Evolutionary conservation across 2,329 filamentous ascomycete species (phyloP).

Genomic region (Curvularia hawaiiensis): DNA sequence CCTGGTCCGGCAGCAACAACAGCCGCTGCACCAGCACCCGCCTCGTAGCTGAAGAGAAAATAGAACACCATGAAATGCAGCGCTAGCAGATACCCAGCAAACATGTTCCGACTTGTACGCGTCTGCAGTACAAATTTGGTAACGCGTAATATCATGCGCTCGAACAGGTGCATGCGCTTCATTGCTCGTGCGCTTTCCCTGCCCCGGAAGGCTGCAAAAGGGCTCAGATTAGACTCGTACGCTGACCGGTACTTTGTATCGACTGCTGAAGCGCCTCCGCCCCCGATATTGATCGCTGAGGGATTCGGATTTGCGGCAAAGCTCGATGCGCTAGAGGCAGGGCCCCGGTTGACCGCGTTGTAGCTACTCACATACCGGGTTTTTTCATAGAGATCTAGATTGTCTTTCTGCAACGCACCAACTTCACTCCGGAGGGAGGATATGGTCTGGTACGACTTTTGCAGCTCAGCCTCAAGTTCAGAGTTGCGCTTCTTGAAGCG

Average conservation of each 20-base stretch:
- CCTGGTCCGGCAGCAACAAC: constrained; percentile 38
- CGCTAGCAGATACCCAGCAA: constrained; percentile 87
- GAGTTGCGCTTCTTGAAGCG: constrained; percentile 96
- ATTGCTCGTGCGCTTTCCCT: constrained; percentile 89
- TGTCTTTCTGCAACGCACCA: constrained; percentile 91
- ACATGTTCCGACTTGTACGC: constrained; percentile 87
- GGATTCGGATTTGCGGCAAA: constrained; percentile 74
- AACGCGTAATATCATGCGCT: constrained; percentile 87
- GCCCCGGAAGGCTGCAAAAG: constrained; percentile 94
- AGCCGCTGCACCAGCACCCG: constrained; percentile 35
- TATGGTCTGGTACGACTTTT: constrained; percentile 79
- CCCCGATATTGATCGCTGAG: constrained; percentile 66
- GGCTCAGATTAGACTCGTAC: constrained; percentile 94
- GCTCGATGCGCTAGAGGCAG: constrained; percentile 62
- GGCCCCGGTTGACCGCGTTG: constrained; percentile 75
- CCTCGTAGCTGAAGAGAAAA: constrained; percentile 83
- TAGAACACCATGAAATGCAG: constrained; percentile 87
- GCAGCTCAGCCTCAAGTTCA: constrained; percentile 88
- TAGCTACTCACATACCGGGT: constrained; percentile 95
- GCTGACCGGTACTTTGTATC: constrained; percentile 85
- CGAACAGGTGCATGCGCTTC: constrained; percentile 89
- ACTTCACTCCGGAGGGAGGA: constrained; percentile 90
- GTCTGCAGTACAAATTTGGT: constrained; percentile 91
- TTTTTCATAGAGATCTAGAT: constrained; percentile 95
- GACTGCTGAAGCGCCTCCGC: constrained; percentile 16